Evolutionary conservation across 2,329 filamentous ascomycete species (phyloP), one percentile per base, ranked within the genome.

Genomic region (Monosporascus sp.): DNA sequence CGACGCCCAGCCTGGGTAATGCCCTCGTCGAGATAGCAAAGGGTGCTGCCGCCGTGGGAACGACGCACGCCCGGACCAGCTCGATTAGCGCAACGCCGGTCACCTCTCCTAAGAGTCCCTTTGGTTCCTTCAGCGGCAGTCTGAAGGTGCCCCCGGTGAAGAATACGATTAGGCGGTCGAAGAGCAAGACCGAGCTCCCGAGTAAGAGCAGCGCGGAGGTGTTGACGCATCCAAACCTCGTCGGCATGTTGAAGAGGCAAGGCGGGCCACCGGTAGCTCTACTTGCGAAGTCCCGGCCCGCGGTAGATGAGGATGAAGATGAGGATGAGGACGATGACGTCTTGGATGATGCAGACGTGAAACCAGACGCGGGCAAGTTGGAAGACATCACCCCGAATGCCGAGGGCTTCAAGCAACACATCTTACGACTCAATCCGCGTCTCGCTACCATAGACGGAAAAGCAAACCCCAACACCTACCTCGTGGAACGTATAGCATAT

Each of bases 401-500:
- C 24, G 81, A 85, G 55, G 91, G 91, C 0, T 96, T 96, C 71
- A 84, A 83, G 59, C 77, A 82, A 24, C 88, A 96, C 63, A 81
- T 93, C 18, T 72, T 84, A 46, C 78, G 81, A 54, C 72, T 95
- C 44, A 95, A 95, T 63, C 89, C 90, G n/a, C 73, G 77, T 11
- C 75, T 96, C 53, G 74, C 58, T 8, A 75, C n/a, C 72, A 31
- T 45, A 18, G 52, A 58, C 11, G 55, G 53, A 15, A 35, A 24
- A 4, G 56, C 47, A 20, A 58, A 77, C 8, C 77, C 64, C 4
- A 78, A 80, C 61, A 71, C 63, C 35, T 85, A 84, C 68, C 76
- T 97, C 58, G 81, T 93, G 15, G 88, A 94, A 31, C 85, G 91
- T 46, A 88, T 96, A 60, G 89, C 88, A 0, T 82, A 89, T 58